Percentiles rank a stretch among this genome's conserved stretches.
phyloP scores from a whole-genome alignment of 495 filamentous ascomycete genomes.

The Bacidia rubella region DNA sequence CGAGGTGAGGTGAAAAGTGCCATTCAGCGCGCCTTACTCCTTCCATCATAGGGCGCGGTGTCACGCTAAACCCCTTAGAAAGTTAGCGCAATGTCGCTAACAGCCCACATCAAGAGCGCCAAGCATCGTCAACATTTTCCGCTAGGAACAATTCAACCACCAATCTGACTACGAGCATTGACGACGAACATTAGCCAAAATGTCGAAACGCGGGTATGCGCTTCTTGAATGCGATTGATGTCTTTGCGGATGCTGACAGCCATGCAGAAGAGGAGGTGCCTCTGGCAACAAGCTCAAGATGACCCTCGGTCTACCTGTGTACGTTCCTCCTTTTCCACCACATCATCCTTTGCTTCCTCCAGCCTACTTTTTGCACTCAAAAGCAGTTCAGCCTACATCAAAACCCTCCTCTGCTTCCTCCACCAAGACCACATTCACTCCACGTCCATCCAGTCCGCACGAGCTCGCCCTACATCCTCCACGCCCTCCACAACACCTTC shows the following conservation, averaged over 20 bases:
- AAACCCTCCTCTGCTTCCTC: not conserved
- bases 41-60: not conserved
- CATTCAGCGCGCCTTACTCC: not conserved
- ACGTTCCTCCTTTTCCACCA: constrained; percentile 29
- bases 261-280: constrained; percentile 64
- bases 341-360: constrained; percentile 1
- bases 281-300: constrained; percentile 99
- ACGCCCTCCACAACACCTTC: not conserved
- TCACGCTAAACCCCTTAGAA: not conserved
- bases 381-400: not conserved
- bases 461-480: no score
- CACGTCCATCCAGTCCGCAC: no score
- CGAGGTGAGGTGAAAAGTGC: not conserved
- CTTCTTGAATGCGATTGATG: not conserved
- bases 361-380: no score
- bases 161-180: not conserved
- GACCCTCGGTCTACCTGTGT: constrained; percentile 99
- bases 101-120: not conserved
- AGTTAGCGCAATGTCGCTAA: not conserved
- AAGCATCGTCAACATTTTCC: not conserved
- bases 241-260: not conserved
- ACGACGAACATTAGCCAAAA: constrained; percentile 26
- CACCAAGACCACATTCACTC: not conserved
- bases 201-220: constrained; percentile 45
- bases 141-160: constrained; percentile 1